Evolutionary conservation across 2,329 filamentous ascomycete genomes (phyloP).

Genomic region (Ophiostoma fasciatum): DNA sequence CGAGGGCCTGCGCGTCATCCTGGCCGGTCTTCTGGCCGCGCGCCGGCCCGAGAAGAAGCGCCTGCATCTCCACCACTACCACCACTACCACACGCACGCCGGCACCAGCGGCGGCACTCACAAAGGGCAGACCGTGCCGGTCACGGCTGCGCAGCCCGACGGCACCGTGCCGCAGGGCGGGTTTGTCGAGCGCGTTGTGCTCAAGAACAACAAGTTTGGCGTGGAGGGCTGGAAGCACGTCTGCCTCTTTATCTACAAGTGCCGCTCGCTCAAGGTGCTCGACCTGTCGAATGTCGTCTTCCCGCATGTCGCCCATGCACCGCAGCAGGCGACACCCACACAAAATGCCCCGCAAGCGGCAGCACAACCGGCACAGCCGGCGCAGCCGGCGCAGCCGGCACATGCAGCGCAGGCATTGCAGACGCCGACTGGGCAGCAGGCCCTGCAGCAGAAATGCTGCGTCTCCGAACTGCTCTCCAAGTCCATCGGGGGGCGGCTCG

Average conservation of each 20-base stretch:
- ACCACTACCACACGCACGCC: conserved; percentile 2
- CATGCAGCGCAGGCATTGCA: too few relatives aligned
- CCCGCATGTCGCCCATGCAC: conserved; percentile 26
- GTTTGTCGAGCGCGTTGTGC: conserved; percentile 68
- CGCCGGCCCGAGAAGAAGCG: conserved; percentile 48
- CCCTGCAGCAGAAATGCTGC: too few relatives aligned
- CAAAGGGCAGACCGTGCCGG: conserved; percentile 12
- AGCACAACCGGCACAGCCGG: too few relatives aligned
- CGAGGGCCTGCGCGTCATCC: conserved; percentile 70
- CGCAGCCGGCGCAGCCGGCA: too few relatives aligned
- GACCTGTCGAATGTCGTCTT: conserved; percentile 80
- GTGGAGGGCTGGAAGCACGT: conserved; percentile 84
- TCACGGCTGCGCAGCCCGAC: conserved; percentile 17
- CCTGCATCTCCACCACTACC: conserved; percentile 21
- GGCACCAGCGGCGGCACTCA: conserved; percentile 11
- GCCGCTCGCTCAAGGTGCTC: conserved; percentile 67
- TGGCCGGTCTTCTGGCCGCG: conserved; percentile 72
- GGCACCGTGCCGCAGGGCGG: conserved; percentile 41
- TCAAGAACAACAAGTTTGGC: conserved; percentile 88
- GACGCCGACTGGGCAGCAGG: too few relatives aligned
- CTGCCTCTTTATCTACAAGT: conserved; percentile 80
- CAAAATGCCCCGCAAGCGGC: too few relatives aligned
- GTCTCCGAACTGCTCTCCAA: conserved; percentile 54
- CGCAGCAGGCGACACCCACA: too few relatives aligned
- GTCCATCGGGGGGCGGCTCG: conserved; percentile 62